Percentiles rank a stretch among this genome's conserved stretches.
Conservation (phyloP, 441 rosid species). For the Pelargonium australe region DNA sequence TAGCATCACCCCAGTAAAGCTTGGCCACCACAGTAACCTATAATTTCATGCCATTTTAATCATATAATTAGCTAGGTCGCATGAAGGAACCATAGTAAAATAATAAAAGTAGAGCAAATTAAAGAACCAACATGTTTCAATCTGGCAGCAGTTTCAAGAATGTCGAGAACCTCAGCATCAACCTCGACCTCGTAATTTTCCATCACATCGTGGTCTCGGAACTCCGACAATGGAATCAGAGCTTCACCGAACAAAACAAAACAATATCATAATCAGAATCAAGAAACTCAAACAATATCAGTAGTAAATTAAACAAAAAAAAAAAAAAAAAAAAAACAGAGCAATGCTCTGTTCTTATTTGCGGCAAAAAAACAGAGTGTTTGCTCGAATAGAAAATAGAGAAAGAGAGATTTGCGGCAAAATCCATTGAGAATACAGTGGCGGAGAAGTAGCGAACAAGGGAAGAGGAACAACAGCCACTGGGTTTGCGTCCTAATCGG, state of each 20-base stretch:
- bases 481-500: too few relatives aligned
- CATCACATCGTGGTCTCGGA: constrained; percentile 31
- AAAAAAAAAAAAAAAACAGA: not conserved
- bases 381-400: too few relatives aligned
- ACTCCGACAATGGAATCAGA: constrained; percentile 36
- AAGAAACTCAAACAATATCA: too few relatives aligned
- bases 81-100: not conserved
- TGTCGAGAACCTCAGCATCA: constrained; percentile 29
- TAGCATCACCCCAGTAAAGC: constrained; percentile 40
- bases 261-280: not conserved
- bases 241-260: constrained; percentile 19
- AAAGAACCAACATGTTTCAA: constrained; percentile 23
- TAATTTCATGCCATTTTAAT: not conserved
- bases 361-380: too few relatives aligned
- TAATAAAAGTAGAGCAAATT: not conserved
- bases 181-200: constrained; percentile 28
- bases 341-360: too few relatives aligned
- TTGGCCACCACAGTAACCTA: constrained; percentile 32
- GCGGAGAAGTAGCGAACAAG: too few relatives aligned
- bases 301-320: not conserved
- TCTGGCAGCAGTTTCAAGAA: constrained; percentile 26
- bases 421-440: too few relatives aligned
- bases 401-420: too few relatives aligned
- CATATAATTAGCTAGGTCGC: too few relatives aligned
- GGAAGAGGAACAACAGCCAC: too few relatives aligned